Evolutionary conservation across 2,329 filamentous ascomycete genomes (phyloP).

Genomic region (Pseudocercospora fijiensis): DNA sequence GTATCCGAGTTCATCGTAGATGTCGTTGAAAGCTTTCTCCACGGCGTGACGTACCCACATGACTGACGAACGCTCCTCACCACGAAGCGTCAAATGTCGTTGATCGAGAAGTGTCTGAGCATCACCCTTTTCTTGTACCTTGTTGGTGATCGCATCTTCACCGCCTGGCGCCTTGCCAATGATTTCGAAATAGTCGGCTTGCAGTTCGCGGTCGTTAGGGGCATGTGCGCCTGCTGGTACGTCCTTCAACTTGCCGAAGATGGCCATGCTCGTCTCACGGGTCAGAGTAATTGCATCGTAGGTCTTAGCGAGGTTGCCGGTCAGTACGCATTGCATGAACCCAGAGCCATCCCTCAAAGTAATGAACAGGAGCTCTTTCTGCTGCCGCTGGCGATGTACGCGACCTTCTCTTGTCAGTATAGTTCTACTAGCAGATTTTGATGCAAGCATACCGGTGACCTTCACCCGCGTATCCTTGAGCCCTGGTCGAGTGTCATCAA

Average conservation of each 20-base stretch:
- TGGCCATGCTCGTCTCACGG: slow-evolving; percentile 80
- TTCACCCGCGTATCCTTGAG: slow-evolving; percentile 44
- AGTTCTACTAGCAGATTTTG: slow-evolving; percentile 57
- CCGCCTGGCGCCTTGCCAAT: slow-evolving; percentile 75
- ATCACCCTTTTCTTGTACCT: slow-evolving; percentile 66
- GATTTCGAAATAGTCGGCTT: slow-evolving; percentile 84
- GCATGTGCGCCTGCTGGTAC: slow-evolving; percentile 76
- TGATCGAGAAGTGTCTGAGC: slow-evolving; percentile 74
- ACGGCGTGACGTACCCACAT: slow-evolving; percentile 83
- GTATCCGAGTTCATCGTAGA: slow-evolving; percentile 73
- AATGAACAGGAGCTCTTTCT: slow-evolving; percentile 84
- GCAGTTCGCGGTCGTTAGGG: slow-evolving; percentile 80
- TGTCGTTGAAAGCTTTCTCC: slow-evolving; percentile 74
- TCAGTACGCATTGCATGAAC: slow-evolving; percentile 79
- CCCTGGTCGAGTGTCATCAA: slow-evolving; percentile 67
- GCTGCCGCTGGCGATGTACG: slow-evolving; percentile 75
- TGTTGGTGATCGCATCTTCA: slow-evolving; percentile 88
- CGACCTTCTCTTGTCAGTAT: slow-evolving; percentile 78
- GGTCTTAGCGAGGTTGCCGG: slow-evolving; percentile 81
- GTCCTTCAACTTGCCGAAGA: slow-evolving; percentile 79
- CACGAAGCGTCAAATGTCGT: slow-evolving; percentile 80
- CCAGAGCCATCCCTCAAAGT: slow-evolving; percentile 83
- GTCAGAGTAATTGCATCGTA: slow-evolving; percentile 86
- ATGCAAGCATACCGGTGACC: background rate
- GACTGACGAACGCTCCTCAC: slow-evolving; percentile 78